Evolutionary conservation across 179 eudicot species (phyloP).

Genomic region (Camellia oleifera): DNA sequence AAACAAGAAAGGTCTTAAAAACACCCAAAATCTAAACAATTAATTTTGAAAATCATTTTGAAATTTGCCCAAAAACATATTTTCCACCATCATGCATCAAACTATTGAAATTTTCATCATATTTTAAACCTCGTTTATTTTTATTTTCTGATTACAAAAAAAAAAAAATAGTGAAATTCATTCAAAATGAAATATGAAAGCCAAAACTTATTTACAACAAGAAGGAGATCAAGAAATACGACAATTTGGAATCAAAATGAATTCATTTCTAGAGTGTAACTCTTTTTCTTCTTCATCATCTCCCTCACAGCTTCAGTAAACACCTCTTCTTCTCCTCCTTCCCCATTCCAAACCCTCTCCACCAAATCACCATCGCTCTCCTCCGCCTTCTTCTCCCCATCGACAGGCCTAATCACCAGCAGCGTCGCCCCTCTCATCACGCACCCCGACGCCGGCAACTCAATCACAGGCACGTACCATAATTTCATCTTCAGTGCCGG

Average conservation of each 20-base stretch:
- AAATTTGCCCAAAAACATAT: no score
- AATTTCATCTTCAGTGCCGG: slow-evolving; percentile 64
- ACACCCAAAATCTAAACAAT: no score
- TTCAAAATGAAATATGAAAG: no score
- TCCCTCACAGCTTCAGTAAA: slow-evolving; percentile 53
- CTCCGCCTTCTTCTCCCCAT: not conserved
- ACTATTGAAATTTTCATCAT: no score
- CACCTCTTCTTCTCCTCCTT: slow-evolving; percentile 24
- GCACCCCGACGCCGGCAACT: slow-evolving; percentile 40
- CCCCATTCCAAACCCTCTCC: slow-evolving; percentile 26
- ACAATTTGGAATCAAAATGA: slow-evolving; percentile 38
- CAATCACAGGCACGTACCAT: slow-evolving; percentile 59
- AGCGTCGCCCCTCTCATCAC: slow-evolving; percentile 71
- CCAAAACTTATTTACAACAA: not conserved
- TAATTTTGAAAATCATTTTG: no score
- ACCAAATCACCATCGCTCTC: slow-evolving; percentile 22
- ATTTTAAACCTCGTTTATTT: no score
- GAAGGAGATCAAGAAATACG: not conserved
- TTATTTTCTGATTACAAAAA: no score
- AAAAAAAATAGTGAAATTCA: no score
- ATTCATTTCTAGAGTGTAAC: slow-evolving; percentile 63
- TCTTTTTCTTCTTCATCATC: slow-evolving; percentile 44
- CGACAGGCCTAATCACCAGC: slow-evolving; percentile 50
- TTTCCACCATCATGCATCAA: no score
- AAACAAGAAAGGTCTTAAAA: no score